A percentile compares a stretch with the other conserved stretches of the same genome.
Conservation (phyloP, 441 rosid species). For the Dalechampia spathulata region DNA sequence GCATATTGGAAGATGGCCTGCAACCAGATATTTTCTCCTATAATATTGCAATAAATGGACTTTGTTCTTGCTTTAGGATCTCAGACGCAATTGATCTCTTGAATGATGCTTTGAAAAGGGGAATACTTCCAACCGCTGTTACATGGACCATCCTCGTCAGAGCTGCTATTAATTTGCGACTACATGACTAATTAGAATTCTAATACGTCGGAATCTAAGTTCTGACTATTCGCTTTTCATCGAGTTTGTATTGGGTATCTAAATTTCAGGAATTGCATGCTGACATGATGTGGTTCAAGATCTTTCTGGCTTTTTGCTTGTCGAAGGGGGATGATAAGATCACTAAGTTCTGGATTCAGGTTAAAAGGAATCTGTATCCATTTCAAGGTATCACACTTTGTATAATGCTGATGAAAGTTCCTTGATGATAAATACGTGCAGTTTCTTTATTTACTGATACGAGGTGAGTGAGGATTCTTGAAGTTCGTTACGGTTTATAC, state of each 20-base stretch:
- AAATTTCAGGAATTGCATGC: constrained; percentile 2
- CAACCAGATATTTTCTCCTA: constrained; percentile 78
- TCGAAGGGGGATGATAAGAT: constrained; percentile 3
- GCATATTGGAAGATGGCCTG: constrained; percentile 42
- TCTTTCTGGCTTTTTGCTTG: not conserved
- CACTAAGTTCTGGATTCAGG: constrained; percentile 1
- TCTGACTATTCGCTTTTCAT: not conserved
- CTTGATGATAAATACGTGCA: not conserved
- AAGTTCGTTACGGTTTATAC: not conserved
- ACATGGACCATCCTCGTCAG: constrained; percentile 83
- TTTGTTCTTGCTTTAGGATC: constrained; percentile 58
- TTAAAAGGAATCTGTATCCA: not conserved
- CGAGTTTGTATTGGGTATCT: not conserved
- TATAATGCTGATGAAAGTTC: not conserved
- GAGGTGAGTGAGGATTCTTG: not conserved
- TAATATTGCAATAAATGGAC: constrained; percentile 62
- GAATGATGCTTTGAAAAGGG: constrained; percentile 55
- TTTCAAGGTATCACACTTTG: not conserved
- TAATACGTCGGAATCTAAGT: not conserved
- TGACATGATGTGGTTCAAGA: not conserved
- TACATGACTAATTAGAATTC: constrained; percentile 6
- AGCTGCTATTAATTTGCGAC: constrained; percentile 39
- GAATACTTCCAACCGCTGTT: constrained; percentile 48
- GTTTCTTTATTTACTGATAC: not conserved
- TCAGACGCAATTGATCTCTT: constrained; percentile 50